A percentile compares a stretch with the other conserved stretches of the same genome.
Evolutionary conservation across 495 filamentous ascomycete genomes (phyloP).

Genomic region (Bathelium albidoporum): DNA sequence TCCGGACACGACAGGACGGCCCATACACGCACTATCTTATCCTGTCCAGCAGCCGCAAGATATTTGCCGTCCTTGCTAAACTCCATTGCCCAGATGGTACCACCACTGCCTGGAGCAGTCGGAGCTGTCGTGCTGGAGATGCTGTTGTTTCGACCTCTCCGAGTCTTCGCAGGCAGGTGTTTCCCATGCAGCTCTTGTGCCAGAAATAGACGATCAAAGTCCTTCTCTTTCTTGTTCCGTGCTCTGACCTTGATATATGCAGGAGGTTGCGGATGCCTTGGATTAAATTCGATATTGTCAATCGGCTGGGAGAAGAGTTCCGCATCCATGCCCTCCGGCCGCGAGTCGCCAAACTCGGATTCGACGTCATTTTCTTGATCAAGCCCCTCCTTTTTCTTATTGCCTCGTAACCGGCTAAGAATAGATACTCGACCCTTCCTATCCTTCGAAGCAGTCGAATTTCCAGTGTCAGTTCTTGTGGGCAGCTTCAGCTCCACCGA

Average conservation of each 20-base stretch:
- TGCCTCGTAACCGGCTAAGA: conserved; percentile 76
- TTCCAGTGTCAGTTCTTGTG: conserved; percentile 18
- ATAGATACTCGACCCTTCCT: conserved; percentile 79
- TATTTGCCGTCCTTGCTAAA: conserved; percentile 92
- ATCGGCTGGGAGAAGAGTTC: conserved; percentile 71
- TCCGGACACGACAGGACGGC: conserved; percentile 72
- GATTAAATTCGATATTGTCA: conserved; percentile 63
- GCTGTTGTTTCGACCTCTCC: conserved; percentile 6
- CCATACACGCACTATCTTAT: conserved; percentile 82
- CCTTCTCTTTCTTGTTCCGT: conserved; percentile 69
- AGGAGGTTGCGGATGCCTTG: conserved; percentile 79
- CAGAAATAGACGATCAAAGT: conserved; percentile 80
- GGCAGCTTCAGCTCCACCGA: not conserved
- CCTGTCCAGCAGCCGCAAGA: conserved; percentile 80
- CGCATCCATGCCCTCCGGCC: conserved; percentile 71
- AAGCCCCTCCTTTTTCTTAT: conserved; percentile 58
- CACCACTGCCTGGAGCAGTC: conserved; percentile 13
- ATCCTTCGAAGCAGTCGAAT: conserved; percentile 11
- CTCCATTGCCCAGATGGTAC: conserved; percentile 81
- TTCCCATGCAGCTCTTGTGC: conserved; percentile 64
- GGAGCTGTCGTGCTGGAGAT: conserved; percentile 8
- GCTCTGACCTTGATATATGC: conserved; percentile 79
- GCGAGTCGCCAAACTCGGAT: conserved; percentile 58
- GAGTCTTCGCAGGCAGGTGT: conserved; percentile 20
- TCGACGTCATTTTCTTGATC: conserved; percentile 37